phyloP scores from a whole-genome alignment of 352 stramenopile species.

The Phytophthora hybrid region DNA sequence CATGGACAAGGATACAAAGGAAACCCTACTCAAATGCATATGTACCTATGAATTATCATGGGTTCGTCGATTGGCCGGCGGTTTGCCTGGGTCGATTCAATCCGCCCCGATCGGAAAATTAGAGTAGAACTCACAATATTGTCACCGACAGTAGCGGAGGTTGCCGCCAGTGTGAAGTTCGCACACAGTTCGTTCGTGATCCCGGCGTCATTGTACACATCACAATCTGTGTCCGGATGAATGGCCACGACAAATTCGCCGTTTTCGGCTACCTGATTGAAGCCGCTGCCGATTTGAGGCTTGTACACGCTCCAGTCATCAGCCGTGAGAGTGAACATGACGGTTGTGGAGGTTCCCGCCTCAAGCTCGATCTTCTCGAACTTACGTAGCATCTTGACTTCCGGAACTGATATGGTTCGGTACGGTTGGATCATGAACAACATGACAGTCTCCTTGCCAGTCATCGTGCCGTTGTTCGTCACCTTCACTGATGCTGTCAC shows the following conservation, averaged over 20 bases:
- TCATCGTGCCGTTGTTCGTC: slow-evolving; percentile 62
- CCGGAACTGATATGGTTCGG: slow-evolving; percentile 64
- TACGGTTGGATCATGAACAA: slow-evolving; percentile 79
- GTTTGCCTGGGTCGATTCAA: too few relatives aligned
- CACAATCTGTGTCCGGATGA: slow-evolving; percentile 71
- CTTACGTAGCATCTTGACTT: slow-evolving; percentile 83
- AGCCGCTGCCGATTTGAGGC: slow-evolving; percentile 63
- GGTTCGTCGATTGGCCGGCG: too few relatives aligned
- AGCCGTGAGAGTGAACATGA: slow-evolving; percentile 49
- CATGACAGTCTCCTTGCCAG: slow-evolving; percentile 79
- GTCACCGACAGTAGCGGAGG: slow-evolving; percentile 16
- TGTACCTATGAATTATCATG: too few relatives aligned
- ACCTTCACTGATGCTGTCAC: slow-evolving; percentile 64
- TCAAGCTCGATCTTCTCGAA: slow-evolving; percentile 78
- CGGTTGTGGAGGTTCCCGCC: slow-evolving; percentile 34
- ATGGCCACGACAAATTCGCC: slow-evolving; percentile 75
- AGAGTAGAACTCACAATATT: too few relatives aligned
- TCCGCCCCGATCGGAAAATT: too few relatives aligned
- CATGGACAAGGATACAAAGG: too few relatives aligned
- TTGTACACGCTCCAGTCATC: slow-evolving; percentile 69
- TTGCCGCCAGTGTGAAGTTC: slow-evolving; percentile 45
- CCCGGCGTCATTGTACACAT: slow-evolving; percentile 53
- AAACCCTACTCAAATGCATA: too few relatives aligned
- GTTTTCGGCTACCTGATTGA: slow-evolving; percentile 62
- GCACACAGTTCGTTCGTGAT: slow-evolving; percentile 49